Conservation (phyloP, 257 asterid genomes). For the Lithospermum erythrorhizon region DNA sequence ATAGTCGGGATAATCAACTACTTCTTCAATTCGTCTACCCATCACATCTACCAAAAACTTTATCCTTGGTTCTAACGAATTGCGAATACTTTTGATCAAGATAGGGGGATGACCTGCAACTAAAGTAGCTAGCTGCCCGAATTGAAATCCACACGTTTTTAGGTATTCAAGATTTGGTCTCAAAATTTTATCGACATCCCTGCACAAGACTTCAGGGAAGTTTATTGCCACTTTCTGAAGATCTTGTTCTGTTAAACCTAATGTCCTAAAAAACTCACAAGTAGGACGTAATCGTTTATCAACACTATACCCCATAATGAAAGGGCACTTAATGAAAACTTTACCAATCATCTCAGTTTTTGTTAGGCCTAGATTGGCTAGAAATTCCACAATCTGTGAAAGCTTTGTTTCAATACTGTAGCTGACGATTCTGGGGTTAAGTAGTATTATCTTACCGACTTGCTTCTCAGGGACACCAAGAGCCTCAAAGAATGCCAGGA, state of each 20-base stretch:
- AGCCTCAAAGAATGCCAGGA: constrained; percentile 80
- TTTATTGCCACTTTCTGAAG: constrained; percentile 51
- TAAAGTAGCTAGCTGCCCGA: constrained; percentile 49
- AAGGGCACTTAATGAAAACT: constrained; percentile 70
- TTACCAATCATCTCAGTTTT: constrained; percentile 65
- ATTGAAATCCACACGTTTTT: constrained; percentile 50
- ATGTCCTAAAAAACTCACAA: constrained; percentile 53
- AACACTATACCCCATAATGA: constrained; percentile 74
- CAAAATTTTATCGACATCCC: constrained; percentile 68
- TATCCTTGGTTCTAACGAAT: constrained; percentile 80
- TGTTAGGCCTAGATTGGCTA: constrained; percentile 51
- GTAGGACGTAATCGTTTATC: constrained; percentile 73
- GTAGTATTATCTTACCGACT: constrained; percentile 69
- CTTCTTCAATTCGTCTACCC: constrained; percentile 65
- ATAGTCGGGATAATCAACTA: constrained; percentile 73
- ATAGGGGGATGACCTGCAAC: constrained; percentile 85
- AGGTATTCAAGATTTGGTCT: constrained; percentile 60
- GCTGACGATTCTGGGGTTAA: constrained; percentile 81
- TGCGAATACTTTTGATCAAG: constrained; percentile 65
- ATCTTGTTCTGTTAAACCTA: constrained; percentile 57
- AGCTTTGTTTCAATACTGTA: constrained; percentile 89
- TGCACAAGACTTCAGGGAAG: constrained; percentile 73
- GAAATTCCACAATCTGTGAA: constrained; percentile 64
- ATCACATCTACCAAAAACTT: constrained; percentile 71
- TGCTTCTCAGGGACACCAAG: constrained; percentile 82